Percentiles rank a stretch among this genome's conserved stretches.
Conservation (phyloP, 176 grass and related monocot species). For the Zea luxurians region DNA sequence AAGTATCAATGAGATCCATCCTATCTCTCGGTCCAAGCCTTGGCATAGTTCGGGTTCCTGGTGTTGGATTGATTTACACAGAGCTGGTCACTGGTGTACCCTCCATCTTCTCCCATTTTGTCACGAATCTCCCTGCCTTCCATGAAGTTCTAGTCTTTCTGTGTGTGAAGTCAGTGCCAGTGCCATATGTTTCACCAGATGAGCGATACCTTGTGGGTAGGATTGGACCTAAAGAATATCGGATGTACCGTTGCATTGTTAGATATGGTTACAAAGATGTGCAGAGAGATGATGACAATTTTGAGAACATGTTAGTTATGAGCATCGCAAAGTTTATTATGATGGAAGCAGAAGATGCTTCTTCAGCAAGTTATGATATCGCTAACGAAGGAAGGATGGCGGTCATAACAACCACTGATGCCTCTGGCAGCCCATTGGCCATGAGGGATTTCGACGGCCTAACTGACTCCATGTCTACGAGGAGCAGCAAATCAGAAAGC, state of each 20-base stretch:
- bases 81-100: slow-evolving; percentile 90
- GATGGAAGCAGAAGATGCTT: slow-evolving; percentile 81
- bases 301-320: slow-evolving; percentile 83
- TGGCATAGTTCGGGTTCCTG: slow-evolving; percentile 92
- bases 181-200: slow-evolving; percentile 74
- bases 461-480: slow-evolving; percentile 38
- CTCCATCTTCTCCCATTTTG: slow-evolving; percentile 92
- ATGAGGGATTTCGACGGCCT: slow-evolving; percentile 50
- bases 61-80: slow-evolving; percentile 94
- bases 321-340: slow-evolving; percentile 98
- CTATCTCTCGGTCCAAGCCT: slow-evolving; percentile 86
- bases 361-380: slow-evolving; percentile 61
- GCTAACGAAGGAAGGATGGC: slow-evolving; percentile 96
- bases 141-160: slow-evolving; percentile 94
- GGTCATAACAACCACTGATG: slow-evolving; percentile 62
- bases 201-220: slow-evolving; percentile 87
- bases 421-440: slow-evolving; percentile 45
- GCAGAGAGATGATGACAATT: slow-evolving; percentile 83
- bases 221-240: slow-evolving; percentile 75
- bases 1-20: slow-evolving; percentile 95
- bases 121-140: slow-evolving; percentile 92
- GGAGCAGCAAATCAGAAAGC: slow-evolving; percentile 82
- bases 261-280: slow-evolving; percentile 97
- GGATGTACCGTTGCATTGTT: slow-evolving; percentile 93
- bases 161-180: slow-evolving; percentile 86